A percentile compares a stretch with the other conserved stretches of the same genome.
Conservation (phyloP, 768 basidiomycete species). For the Lanmaoa pseudosensibilis region DNA sequence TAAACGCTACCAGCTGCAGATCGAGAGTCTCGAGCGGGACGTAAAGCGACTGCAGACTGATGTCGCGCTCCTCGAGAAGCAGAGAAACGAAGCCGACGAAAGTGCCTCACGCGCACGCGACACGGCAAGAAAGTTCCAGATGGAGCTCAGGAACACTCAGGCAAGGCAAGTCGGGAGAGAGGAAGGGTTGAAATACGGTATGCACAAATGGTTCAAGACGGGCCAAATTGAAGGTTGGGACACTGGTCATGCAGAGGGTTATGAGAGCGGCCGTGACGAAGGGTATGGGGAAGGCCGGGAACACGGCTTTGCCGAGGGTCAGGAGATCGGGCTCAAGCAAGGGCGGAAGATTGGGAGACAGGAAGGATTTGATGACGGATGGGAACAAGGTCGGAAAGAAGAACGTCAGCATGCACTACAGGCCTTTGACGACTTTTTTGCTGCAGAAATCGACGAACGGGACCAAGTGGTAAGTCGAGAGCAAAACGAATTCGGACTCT, state of each 20-base stretch:
- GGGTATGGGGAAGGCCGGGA: slow-evolving; percentile 44
- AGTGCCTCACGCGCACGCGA: slow-evolving; percentile 44
- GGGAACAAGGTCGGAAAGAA: slow-evolving; percentile 42
- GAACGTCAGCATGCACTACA: slow-evolving; percentile 54
- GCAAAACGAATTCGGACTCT: background rate
- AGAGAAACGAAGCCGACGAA: slow-evolving; percentile 44
- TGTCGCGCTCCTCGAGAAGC: slow-evolving; percentile 36
- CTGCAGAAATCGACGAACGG: slow-evolving; percentile 40
- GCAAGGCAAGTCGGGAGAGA: slow-evolving; percentile 43
- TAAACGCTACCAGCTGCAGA: slow-evolving; percentile 45
- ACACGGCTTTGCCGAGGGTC: slow-evolving; percentile 39
- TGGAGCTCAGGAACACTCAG: slow-evolving; percentile 45
- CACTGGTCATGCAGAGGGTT: slow-evolving; percentile 48
- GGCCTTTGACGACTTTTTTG: slow-evolving; percentile 58
- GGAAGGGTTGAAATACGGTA: slow-evolving; percentile 41
- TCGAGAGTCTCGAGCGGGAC: slow-evolving; percentile 49
- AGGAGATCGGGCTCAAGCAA: slow-evolving; percentile 35
- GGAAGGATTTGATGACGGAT: slow-evolving; percentile 37
- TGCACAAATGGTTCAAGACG: slow-evolving; percentile 46
- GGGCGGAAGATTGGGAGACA: slow-evolving; percentile 33
- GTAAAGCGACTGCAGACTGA: slow-evolving; percentile 35
- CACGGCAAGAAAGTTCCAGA: slow-evolving; percentile 42
- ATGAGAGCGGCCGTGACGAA: slow-evolving; percentile 43
- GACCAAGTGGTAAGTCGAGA: slow-evolving; percentile 27
- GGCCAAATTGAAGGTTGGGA: slow-evolving; percentile 46